Percentiles rank a stretch among this genome's conserved stretches.
phyloP scores from a whole-genome alignment of 2,329 filamentous ascomycete genomes.

The Didymella keratinophila region DNA sequence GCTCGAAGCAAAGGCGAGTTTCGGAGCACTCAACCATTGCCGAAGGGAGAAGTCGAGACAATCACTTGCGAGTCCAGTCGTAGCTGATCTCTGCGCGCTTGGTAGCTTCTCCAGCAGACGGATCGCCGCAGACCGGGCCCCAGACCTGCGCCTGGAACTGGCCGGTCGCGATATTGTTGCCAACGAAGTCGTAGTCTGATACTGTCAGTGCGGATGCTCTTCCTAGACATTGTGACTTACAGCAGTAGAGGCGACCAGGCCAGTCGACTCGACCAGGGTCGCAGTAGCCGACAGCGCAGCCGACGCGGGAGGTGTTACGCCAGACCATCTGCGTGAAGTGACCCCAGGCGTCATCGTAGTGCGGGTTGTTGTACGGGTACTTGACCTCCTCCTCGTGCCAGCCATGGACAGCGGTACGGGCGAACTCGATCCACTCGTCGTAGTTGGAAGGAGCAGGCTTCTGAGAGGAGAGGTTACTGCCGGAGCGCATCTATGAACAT shows the following conservation, averaged over 20 bases:
- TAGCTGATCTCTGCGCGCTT: constrained; percentile 27
- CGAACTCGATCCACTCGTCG: constrained; percentile 42
- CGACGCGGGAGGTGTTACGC: constrained; percentile 47
- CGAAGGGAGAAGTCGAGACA: background rate
- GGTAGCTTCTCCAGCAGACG: constrained; percentile 25
- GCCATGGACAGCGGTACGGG: constrained; percentile 41
- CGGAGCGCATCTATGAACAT: constrained; percentile 36
- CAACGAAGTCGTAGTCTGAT: constrained; percentile 43
- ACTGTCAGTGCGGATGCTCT: constrained; percentile 15
- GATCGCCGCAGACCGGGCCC: constrained; percentile 41
- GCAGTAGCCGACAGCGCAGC: constrained; percentile 47
- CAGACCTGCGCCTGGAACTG: constrained; percentile 45
- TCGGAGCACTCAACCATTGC: background rate
- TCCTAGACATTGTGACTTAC: constrained; percentile 29
- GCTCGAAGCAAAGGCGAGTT: background rate
- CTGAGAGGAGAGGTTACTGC: constrained; percentile 46
- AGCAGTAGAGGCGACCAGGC: constrained; percentile 49
- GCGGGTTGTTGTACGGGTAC: constrained; percentile 46
- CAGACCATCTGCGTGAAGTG: constrained; percentile 53
- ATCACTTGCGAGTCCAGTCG: constrained; percentile 25
- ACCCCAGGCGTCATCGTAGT: constrained; percentile 40
- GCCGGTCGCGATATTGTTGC: constrained; percentile 44
- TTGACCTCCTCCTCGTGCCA: constrained; percentile 49
- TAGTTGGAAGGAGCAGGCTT: constrained; percentile 33
- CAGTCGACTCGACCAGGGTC: constrained; percentile 24